phyloP scores from a whole-genome alignment of 257 asterid species.

The Solanum megistacrolobum region DNA sequence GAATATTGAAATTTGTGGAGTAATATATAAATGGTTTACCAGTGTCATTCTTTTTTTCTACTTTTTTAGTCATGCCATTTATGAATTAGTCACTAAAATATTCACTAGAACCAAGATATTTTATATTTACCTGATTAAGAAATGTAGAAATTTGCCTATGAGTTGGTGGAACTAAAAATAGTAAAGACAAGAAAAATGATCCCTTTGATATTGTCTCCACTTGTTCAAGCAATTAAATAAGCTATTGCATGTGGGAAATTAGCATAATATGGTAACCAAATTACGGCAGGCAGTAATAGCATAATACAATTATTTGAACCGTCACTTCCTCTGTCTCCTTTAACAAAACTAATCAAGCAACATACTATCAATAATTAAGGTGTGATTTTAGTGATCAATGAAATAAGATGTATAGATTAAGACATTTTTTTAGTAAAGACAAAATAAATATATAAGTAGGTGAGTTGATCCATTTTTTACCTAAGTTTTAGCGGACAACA shows the following conservation, averaged over 20 bases:
- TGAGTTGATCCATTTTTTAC: background rate
- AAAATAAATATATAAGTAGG: background rate
- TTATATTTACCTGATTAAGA: background rate
- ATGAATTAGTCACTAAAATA: background rate
- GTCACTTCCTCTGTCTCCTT: background rate
- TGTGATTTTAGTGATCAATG: background rate
- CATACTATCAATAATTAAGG: background rate
- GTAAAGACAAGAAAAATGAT: background rate
- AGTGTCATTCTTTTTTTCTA: background rate
- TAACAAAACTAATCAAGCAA: background rate
- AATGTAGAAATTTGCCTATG: background rate
- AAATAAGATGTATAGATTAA: background rate
- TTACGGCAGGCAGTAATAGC: background rate
- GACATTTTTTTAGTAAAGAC: background rate
- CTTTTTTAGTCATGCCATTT: background rate
- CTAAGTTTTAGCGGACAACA: background rate
- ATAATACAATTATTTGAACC: background rate
- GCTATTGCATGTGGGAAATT: background rate
- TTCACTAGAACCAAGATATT: background rate
- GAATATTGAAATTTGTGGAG: background rate
- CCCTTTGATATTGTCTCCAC: background rate
- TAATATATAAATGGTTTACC: background rate
- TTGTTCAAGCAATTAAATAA: background rate
- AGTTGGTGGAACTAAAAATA: background rate
- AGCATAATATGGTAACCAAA: background rate